Base-by-base conservation (phyloP, 2,329 filamentous ascomycete genomes). In the Calonectria pseudoturangicola region DNA sequence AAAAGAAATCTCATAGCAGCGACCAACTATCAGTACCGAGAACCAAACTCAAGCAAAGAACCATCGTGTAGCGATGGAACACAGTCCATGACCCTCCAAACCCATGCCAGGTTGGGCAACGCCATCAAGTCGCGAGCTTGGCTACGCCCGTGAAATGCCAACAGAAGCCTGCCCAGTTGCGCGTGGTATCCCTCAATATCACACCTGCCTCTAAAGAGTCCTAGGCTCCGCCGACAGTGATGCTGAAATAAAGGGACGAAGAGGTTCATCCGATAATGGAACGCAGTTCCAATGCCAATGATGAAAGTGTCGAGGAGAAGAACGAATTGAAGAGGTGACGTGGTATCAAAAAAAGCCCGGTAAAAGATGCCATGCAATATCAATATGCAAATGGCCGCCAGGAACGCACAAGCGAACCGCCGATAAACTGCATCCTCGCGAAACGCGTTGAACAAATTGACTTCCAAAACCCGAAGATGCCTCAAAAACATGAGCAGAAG, bases 331-430 rank as follows among this genome's bases (percentile, higher is more conserved):
- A 77, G 69, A 79, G 73, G 73, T 73, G 76, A 79, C 76, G 72
- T 80, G 78, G 78, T 80, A 79, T 79, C 75, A 79, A 79, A 79
- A 80, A 78, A 79, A 77, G 71, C 75, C 78, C 74, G 73, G 74
- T 78, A 77, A 70, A 79, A 72, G 68, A 73, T 79, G 78, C 75
- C 78, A 76, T 73, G 72, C 75, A 70, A 70, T 72, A 70, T 72
- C 75, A 70, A 70, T 71, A 70, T 72, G 74, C 73, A 75, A 75
- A 75, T 67, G 66, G 71, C 62, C 74, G 63, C 70, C 66, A 73
- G 75, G 70, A 68, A 77, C 75, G 70, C 71, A 79, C 66, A 74
- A 68, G 68, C 66, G 58, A 74, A 70, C 73, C 78, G 73, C 72
- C 70, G 48, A 74, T 39, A 69, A 77, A 79, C 69, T 66, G 72